Conservation (phyloP, 495 filamentous ascomycete genomes). For the Neurospora sp. region DNA sequence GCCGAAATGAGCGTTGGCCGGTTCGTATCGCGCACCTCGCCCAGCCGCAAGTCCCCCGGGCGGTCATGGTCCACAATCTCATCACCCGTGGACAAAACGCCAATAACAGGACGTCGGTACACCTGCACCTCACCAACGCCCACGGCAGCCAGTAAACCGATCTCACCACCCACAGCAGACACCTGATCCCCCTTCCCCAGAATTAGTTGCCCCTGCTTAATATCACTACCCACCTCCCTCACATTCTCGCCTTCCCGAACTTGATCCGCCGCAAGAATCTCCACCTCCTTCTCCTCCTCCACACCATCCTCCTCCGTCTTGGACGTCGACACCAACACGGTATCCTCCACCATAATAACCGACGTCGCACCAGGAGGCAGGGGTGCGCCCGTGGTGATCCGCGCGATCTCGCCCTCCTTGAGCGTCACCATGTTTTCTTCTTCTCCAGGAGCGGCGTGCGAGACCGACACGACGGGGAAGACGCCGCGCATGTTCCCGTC, state of each 20-base stretch:
- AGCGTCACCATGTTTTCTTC: conserved; percentile 41
- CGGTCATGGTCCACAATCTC: conserved; percentile 76
- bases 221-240: conserved; percentile 83
- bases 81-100: conserved; percentile 88
- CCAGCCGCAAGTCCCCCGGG: conserved; percentile 51
- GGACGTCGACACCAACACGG: conserved; percentile 63
- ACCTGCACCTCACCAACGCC: conserved; percentile 63
- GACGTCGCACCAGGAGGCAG: conserved; percentile 80
- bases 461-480: conserved; percentile 80
- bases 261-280: conserved; percentile 62
- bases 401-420: conserved; percentile 62
- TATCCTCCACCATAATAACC: conserved; percentile 98
- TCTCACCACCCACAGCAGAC: conserved; percentile 76
- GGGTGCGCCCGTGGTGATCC: conserved; percentile 92
- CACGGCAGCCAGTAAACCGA: conserved; percentile 79
- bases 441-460: conserved; percentile 62
- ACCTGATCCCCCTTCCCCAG: conserved; percentile 68
- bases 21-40: conserved; percentile 90
- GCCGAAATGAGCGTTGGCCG: conserved; percentile 75
- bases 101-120: conserved; percentile 69
- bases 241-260: conserved; percentile 77
- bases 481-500: conserved; percentile 57
- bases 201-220: conserved; percentile 55
- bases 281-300: conserved; percentile 81
- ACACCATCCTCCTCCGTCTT: conserved; percentile 78